Percentiles rank a stretch among this genome's conserved stretches.
Conservation (phyloP, 1,139 yeast species). For the Candida sanyaensis region DNA sequence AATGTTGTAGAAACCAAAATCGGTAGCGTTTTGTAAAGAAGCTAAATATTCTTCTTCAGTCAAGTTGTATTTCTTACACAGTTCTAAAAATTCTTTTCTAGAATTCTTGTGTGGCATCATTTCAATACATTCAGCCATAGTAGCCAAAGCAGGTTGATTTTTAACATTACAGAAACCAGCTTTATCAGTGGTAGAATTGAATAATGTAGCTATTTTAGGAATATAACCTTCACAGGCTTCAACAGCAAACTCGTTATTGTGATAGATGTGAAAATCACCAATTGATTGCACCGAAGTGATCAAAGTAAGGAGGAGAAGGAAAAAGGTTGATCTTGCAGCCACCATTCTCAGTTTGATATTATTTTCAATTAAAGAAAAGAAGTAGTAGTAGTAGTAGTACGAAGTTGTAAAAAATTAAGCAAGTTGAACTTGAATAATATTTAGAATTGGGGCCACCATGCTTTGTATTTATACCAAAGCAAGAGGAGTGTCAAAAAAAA, state of each 20-base stretch:
- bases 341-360: not conserved
- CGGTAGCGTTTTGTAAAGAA: slow-evolving; percentile 43
- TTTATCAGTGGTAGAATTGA: slow-evolving; percentile 19
- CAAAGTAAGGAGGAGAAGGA: slow-evolving; percentile 1
- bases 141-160: slow-evolving; percentile 41
- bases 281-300: slow-evolving; percentile 2
- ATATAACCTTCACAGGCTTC: slow-evolving; percentile 31
- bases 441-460: no score
- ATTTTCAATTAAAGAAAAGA: not conserved
- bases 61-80: slow-evolving; percentile 26
- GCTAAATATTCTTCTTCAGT: slow-evolving; percentile 28
- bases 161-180: slow-evolving; percentile 35
- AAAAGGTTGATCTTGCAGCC: not conserved
- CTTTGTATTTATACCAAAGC: no score
- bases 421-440: no score
- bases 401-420: no score
- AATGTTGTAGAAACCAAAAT: slow-evolving; percentile 24
- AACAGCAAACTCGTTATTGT: slow-evolving; percentile 19
- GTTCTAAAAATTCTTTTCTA: slow-evolving; percentile 24
- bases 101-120: slow-evolving; percentile 26
- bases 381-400: not conserved
- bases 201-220: slow-evolving; percentile 24
- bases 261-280: slow-evolving; percentile 14
- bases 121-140: slow-evolving; percentile 38
- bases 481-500: no score